Base-by-base conservation (phyloP, 495 filamentous ascomycete species). In the Mytilinidion resinicola region DNA sequence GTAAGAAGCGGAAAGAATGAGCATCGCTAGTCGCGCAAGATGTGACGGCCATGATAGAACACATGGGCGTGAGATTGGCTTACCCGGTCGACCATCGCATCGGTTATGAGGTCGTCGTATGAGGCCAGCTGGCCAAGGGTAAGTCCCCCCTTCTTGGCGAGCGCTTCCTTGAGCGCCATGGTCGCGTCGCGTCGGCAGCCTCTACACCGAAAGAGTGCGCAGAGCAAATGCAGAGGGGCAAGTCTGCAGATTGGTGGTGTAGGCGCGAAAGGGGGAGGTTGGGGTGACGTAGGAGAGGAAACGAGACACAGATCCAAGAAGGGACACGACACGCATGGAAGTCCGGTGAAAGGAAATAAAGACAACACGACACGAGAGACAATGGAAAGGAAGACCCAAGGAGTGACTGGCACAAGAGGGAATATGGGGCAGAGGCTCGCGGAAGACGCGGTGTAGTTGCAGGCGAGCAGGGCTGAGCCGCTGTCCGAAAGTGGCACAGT, bases 81-180 rank as follows among this genome's bases (percentile, higher is more conserved):
- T 79, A 96, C 93, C 72, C 89, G 88, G 74, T 99, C 93, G 42
- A 99, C 84, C 36, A 99, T 85, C 57, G 88, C 86, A 83, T 99
- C 95, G 0, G 93, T 97, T 61, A 96, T 80, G 63, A 99, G 84
- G 70, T 99, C 93, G 74, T 99, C 93, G 76, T 96, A 96, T 55
- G 86, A 86, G 30, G 89, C 85, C 57, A 99, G 76, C 74, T 96
- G 91, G 39, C 82, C 82, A 56, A 96, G 76, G 11, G 90, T 96
- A 61, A 97, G 76, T 64, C 82, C 85, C 59, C 87, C 82, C 72
- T 80, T 86, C 68, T 84, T 74, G 33, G 70, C 67, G 44, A 69
- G 55, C 12, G 67, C 62, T 30, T 67, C 67, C 47, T 60, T 48
- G 9, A 38, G 20, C 20, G 62, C 49, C 62, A 65, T 65, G 17